Percentiles rank a stretch among this genome's conserved stretches.
Evolutionary conservation across 768 basidiomycete species (phyloP).

Genomic region (Naganishia friedmannii): DNA sequence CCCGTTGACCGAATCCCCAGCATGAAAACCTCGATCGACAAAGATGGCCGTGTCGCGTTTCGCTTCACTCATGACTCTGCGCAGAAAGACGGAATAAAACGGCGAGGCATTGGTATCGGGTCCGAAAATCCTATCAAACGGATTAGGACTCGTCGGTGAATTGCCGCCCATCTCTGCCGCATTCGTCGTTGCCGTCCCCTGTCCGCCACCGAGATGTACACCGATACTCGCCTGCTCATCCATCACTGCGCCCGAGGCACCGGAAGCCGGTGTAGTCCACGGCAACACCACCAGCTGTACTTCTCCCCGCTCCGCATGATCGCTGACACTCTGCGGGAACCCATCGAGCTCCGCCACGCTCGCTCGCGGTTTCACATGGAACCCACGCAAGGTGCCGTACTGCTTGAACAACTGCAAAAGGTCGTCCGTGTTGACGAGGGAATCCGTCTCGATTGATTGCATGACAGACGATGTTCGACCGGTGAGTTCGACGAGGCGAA

Average conservation of each 20-base stretch:
- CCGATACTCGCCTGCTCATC: slow-evolving; percentile 26
- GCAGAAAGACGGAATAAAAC: slow-evolving; percentile 75
- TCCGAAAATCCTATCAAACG: slow-evolving; percentile 77
- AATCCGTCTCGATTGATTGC: slow-evolving; percentile 64
- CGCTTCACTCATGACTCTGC: slow-evolving; percentile 71
- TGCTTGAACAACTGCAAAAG: slow-evolving; percentile 58
- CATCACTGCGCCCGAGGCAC: slow-evolving; percentile 31
- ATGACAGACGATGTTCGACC: slow-evolving; percentile 83
- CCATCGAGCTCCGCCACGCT: slow-evolving; percentile 73
- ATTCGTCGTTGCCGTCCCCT: too few species aligned
- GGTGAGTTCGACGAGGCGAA: slow-evolving; percentile 81
- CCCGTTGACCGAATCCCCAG: slow-evolving; percentile 24
- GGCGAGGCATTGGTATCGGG: slow-evolving; percentile 54
- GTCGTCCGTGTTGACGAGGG: slow-evolving; percentile 57
- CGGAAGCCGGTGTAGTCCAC: slow-evolving; percentile 59
- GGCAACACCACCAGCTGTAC: slow-evolving; percentile 79
- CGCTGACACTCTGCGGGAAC: slow-evolving; percentile 65
- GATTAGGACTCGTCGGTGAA: slow-evolving; percentile 54
- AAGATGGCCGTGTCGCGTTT: slow-evolving; percentile 78
- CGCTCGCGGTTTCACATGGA: slow-evolving; percentile 67
- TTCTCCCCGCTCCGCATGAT: slow-evolving; percentile 60
- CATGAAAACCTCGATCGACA: slow-evolving; percentile 67
- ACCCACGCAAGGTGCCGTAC: slow-evolving; percentile 48
- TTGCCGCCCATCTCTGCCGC: too few species aligned
- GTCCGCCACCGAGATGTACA: slow-evolving; percentile 2